Percentiles rank a stretch among this genome's conserved stretches.
Conservation (phyloP, 2,329 filamentous ascomycete species). For the Hypoxylon sp. region DNA sequence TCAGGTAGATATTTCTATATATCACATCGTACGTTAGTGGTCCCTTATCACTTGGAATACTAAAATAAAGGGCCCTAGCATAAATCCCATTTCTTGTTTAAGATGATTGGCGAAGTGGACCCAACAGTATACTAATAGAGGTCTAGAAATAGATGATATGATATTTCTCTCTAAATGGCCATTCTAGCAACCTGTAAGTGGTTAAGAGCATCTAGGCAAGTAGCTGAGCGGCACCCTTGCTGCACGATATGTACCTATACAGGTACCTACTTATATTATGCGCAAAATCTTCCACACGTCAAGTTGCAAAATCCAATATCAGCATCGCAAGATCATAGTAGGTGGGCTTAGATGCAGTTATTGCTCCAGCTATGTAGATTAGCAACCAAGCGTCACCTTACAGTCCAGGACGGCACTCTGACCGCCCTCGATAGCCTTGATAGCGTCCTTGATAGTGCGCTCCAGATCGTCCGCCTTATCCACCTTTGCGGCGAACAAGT, state of each 20-base stretch:
- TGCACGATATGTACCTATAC: not conserved
- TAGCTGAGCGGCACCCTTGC: not conserved
- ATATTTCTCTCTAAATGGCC: not conserved
- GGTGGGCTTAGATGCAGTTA: not conserved
- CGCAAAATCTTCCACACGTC: not conserved
- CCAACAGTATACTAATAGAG: not conserved
- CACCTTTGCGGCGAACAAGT: conserved; percentile 65
- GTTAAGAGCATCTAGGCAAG: not conserved
- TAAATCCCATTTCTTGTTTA: not conserved
- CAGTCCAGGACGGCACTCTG: conserved; percentile 68
- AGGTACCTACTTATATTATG: not conserved
- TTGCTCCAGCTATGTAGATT: conserved; percentile 1
- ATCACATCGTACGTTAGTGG: not conserved
- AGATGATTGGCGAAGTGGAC: not conserved
- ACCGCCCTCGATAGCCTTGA: conserved; percentile 65
- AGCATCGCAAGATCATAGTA: not conserved
- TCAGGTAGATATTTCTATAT: not conserved
- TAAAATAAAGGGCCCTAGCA: not conserved
- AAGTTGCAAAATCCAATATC: not conserved
- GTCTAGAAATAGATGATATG: not conserved
- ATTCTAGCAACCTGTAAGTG: not conserved
- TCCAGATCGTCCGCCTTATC: conserved; percentile 64
- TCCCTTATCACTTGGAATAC: not conserved
- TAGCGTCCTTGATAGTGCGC: conserved; percentile 63
- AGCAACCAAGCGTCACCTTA: conserved; percentile 65